Evolutionary conservation across 495 filamentous ascomycete genomes (phyloP), one percentile per base, ranked within the genome.

Genomic region (Geoglossum glabrum): DNA sequence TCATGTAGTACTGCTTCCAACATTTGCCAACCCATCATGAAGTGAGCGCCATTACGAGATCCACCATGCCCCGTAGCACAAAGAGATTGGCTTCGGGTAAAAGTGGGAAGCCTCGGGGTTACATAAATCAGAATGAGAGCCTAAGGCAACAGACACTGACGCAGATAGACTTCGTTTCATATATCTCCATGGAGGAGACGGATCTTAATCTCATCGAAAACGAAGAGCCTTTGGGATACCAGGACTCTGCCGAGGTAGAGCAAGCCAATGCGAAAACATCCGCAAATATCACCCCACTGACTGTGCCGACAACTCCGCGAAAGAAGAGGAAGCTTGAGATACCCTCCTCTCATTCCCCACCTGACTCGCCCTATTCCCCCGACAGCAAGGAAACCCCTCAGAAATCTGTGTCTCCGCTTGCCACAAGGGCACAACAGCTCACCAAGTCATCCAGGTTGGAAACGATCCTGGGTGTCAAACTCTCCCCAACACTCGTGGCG

Each of bases 321-420:
- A 56, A 56, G 23, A 38, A 56, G 13, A 3, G 25, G n/a, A 52
- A 17, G 47, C 61, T 55, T 19, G 67, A 69, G 47, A 64, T 72
- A 27, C 67, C 66, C 15, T 72, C 68, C 9, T 72, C 69, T 10
- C 69, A 72, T 52, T 69, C 69, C 21, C 66, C 69, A 10, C 57
- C 64, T n/a, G 67, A 68, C 8, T 63, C 66, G 6, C 66, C 67
- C 1, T 45, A 69, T 17, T 70, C 69, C 13, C 63, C 59, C 13
- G 60, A 59, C 30, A 13, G 33, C 59, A 55, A 26, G 57, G 56
- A 6, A 58, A 31, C 28, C 34, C 60, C n/a, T 30, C 54, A 6
- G 15, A 33, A 30, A 36, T 49, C 27, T 19, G 40, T 9, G 15
- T 56, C 59, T n/a, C 40, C 33, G 26, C 49, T 26, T 36, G 23